A percentile compares a stretch with the other conserved stretches of the same genome.
Evolutionary conservation across 495 filamentous ascomycete genomes (phyloP).

Genomic region (Xylaria venustula): DNA sequence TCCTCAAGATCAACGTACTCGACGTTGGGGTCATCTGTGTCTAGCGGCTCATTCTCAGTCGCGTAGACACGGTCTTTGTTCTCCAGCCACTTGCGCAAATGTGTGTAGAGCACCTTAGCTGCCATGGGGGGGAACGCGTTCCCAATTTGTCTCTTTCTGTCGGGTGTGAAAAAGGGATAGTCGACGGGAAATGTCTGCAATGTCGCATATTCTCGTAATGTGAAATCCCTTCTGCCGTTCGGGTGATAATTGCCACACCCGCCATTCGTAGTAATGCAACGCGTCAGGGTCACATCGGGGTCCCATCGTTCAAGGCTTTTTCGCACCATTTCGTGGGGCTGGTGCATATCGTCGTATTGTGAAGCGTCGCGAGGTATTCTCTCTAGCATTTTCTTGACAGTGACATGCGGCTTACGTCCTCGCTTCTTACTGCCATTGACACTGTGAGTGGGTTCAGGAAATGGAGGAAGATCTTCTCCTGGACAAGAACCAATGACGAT

Average conservation of each 20-base stretch:
- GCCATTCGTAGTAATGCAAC: slow-evolving; percentile 65
- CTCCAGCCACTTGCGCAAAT: slow-evolving; percentile 57
- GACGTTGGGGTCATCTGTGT: slow-evolving; percentile 16
- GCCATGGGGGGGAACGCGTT: slow-evolving; percentile 79
- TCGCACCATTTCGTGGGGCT: slow-evolving; percentile 21
- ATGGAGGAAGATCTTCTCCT: slow-evolving; percentile 69
- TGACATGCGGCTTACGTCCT: slow-evolving; percentile 40
- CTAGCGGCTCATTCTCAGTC: slow-evolving; percentile 16
- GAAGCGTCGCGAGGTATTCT: slow-evolving; percentile 32
- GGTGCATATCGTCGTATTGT: slow-evolving; percentile 49
- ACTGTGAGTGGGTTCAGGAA: slow-evolving; percentile 69
- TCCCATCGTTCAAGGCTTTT: slow-evolving; percentile 38
- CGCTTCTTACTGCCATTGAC: slow-evolving; percentile 33
- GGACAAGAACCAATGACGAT: slow-evolving; percentile 79
- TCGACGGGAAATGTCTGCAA: slow-evolving; percentile 71
- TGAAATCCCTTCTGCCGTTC: slow-evolving; percentile 64
- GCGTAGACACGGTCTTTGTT: slow-evolving; percentile 48
- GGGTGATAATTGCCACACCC: slow-evolving; percentile 73
- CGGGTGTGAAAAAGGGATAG: slow-evolving; percentile 56
- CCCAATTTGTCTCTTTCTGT: slow-evolving; percentile 71
- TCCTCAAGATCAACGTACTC: slow-evolving; percentile 14
- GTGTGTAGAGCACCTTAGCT: slow-evolving; percentile 57
- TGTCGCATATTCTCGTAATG: slow-evolving; percentile 68
- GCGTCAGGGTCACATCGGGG: slow-evolving; percentile 41
- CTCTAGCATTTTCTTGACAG: slow-evolving; percentile 27